Evolutionary conservation across 768 basidiomycete species (phyloP), one percentile per base, ranked within the genome.

Genomic region (Lactarius quietus): DNA sequence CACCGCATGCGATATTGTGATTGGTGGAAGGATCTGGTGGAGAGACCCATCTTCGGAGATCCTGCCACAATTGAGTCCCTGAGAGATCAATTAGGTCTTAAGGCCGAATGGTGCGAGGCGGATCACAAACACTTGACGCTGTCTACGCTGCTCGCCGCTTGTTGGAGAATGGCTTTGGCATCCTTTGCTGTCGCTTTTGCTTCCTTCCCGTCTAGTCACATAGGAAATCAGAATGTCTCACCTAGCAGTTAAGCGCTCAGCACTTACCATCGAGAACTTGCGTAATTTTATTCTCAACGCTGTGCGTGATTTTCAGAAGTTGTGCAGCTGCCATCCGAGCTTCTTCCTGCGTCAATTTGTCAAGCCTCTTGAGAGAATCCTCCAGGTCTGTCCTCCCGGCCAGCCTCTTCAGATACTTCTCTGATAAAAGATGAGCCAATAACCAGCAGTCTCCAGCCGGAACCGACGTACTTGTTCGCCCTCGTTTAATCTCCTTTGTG

Each of bases 11-110:
- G 31, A 54, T 54, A n/a, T 48, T 35, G 51, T 53, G 48, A 53
- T 61, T 61, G 20, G 20, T 39, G 8, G 51, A 61, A 20, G 51
- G 36, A 39, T 61, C 51, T 7, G 60, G 60, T 18, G 60, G 60
- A 9, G 35, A 52, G 6, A 53, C 35, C 60, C 60, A 61, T 12
- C 0, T 53, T 15, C 6, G 14, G 3, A 61, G 35, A 2, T 61
- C 23, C 18, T 28, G 17, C 12, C 26, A 51, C 3, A 51, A 3
- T 52, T 60, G 14, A 3, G 41, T 23, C 28, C 52, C 61, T 61
- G 39, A 15, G 15, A n/a, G 1, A 28, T 15, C 38, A 43, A 20
- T 53, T 41, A 18, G 29, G 38, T 17, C 9, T 61, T 18, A 0
- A 14, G 1, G 17, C 8, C 1, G 4, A 28, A 39, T n/a, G 18